These are phyloP conservation scores for Naegleria lovaniensis DNA, from an alignment of 208 protist species.

Conservation along the genomic window DNA sequence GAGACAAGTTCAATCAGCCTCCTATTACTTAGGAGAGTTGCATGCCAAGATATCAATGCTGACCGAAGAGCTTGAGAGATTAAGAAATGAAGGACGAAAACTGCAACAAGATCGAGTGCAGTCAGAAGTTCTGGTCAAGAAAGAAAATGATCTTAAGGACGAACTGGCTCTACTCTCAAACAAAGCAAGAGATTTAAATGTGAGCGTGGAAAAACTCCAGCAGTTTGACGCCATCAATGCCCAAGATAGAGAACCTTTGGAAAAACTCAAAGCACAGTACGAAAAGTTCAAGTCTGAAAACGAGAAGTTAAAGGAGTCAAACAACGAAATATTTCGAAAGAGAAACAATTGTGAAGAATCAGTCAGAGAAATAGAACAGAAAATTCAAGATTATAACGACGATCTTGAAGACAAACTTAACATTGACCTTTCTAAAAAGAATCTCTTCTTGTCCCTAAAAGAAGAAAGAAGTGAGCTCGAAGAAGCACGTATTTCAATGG, in stretches of 20 bases:
- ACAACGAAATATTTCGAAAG: slow-evolving; percentile 69
- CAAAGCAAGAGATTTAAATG: slow-evolving; percentile 66
- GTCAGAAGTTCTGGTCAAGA: slow-evolving; percentile 34
- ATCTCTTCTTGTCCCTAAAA: background rate
- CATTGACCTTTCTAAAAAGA: slow-evolving; percentile 25
- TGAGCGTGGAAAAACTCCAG: slow-evolving; percentile 60
- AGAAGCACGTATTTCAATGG: background rate
- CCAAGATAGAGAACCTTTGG: slow-evolving; percentile 42
- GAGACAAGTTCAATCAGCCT: slow-evolving; percentile 73
- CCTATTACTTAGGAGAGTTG: slow-evolving; percentile 76
- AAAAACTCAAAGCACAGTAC: slow-evolving; percentile 61
- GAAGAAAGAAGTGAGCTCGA: slow-evolving; percentile 30
- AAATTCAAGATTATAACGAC: slow-evolving; percentile 66
- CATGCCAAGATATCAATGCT: slow-evolving; percentile 73
- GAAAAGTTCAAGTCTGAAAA: slow-evolving; percentile 62
- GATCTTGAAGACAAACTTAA: slow-evolving; percentile 53
- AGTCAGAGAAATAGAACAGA: slow-evolving; percentile 53
- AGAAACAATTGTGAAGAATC: slow-evolving; percentile 65
- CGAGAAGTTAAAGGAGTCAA: slow-evolving; percentile 55
- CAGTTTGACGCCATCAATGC: slow-evolving; percentile 35
- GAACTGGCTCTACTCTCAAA: slow-evolving; percentile 68
- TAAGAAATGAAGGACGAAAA: slow-evolving; percentile 70
- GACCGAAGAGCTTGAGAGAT: slow-evolving; percentile 67
- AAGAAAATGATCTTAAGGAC: slow-evolving; percentile 48
- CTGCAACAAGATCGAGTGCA: slow-evolving; percentile 66